Evolutionary conservation across 2,329 filamentous ascomycete species (phyloP).

Genomic region (Tolypocladium inflatum): DNA sequence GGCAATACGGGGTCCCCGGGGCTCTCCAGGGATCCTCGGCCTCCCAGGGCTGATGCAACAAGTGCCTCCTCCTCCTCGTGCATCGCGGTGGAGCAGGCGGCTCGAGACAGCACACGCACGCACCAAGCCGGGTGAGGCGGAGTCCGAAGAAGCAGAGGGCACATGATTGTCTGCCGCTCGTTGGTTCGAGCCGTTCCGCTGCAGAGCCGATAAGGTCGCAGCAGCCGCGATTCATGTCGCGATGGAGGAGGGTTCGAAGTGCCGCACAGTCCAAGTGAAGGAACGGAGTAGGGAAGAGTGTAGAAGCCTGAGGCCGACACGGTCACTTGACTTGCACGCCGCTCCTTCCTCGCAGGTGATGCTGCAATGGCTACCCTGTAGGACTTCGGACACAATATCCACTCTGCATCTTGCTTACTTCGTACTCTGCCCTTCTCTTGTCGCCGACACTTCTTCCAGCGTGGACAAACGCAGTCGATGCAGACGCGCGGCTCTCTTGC

Average conservation of each 20-base stretch:
- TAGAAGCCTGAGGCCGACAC: too few species aligned
- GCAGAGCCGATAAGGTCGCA: not conserved
- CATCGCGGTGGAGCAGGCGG: not conserved
- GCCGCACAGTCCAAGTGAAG: not conserved
- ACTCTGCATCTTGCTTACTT: too few species aligned
- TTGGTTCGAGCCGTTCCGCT: not conserved
- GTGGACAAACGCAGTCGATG: too few species aligned
- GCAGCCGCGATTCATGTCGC: too few species aligned
- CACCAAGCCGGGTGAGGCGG: not conserved
- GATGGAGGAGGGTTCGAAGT: not conserved
- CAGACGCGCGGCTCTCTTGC: too few species aligned
- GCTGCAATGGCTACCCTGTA: not conserved
- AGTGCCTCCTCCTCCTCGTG: not conserved
- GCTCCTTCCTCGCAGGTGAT: not conserved
- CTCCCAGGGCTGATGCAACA: not conserved
- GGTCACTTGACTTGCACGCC: too few species aligned
- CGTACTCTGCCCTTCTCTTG: not conserved
- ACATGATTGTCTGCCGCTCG: not conserved
- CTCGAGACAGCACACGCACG: not conserved
- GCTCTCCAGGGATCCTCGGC: not conserved
- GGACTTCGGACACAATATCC: not conserved
- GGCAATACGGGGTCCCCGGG: not conserved
- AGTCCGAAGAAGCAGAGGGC: not conserved
- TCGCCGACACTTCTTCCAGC: not conserved
- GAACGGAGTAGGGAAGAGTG: not conserved